A percentile compares a stretch with the other conserved stretches of the same genome.
These are phyloP conservation scores for Didymella arachidicola DNA, from an alignment of 2,329 filamentous ascomycete species.

Conservation along the genomic window DNA sequence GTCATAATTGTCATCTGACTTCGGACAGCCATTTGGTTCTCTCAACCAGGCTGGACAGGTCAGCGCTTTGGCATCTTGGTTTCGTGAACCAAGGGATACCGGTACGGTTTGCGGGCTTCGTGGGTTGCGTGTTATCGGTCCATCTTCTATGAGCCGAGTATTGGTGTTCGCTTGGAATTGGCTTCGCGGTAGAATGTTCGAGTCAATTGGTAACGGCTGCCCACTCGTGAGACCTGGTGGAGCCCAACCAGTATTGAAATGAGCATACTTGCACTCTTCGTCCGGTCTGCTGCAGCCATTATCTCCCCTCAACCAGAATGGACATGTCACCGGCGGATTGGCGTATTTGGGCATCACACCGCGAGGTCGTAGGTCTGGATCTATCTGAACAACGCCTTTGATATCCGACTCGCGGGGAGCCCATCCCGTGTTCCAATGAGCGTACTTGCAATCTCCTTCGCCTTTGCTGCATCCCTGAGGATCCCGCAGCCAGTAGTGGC, in stretches of 20 bases:
- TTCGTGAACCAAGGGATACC: too few relatives aligned
- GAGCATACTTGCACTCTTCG: slow-evolving; percentile 34
- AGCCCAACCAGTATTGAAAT: slow-evolving; percentile 36
- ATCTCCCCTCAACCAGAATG: slow-evolving; percentile 22
- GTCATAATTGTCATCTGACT: slow-evolving; percentile 17
- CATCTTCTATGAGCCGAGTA: too few relatives aligned
- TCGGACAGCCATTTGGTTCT: slow-evolving; percentile 16
- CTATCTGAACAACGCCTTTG: slow-evolving; percentile 18
- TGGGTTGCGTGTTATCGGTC: background rate
- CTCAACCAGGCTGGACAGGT: slow-evolving; percentile 28
- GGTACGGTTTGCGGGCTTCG: background rate
- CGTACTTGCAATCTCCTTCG: slow-evolving; percentile 28
- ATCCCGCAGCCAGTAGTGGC: slow-evolving; percentile 30
- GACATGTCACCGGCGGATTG: slow-evolving; percentile 26
- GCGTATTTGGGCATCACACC: slow-evolving; percentile 4
- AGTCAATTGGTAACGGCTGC: background rate
- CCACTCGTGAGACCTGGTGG: background rate
- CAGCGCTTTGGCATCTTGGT: slow-evolving; percentile 4
- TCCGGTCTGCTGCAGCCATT: slow-evolving; percentile 25
- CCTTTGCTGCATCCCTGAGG: slow-evolving; percentile 21
- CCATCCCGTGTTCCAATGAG: slow-evolving; percentile 37
- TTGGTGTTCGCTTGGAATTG: background rate
- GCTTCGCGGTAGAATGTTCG: background rate
- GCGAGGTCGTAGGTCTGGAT: slow-evolving; percentile 13
- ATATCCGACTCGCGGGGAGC: background rate